Evolutionary conservation across 2,329 filamentous ascomycete species (phyloP).

Genomic region (Penicillium sp.): DNA sequence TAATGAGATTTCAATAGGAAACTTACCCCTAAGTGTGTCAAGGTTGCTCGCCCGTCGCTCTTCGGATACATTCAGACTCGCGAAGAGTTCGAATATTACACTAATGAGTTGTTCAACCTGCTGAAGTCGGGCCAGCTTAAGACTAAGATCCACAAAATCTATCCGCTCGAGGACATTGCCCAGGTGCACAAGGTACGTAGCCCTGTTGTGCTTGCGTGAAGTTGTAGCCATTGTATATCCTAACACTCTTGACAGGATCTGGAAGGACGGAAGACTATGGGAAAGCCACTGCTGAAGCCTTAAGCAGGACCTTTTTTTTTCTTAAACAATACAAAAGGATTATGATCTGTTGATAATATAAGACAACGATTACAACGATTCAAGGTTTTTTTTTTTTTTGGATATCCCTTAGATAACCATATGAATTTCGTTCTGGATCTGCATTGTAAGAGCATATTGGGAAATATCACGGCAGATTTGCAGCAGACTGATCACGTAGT

Average conservation of each 20-base stretch:
- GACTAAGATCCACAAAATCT: conserved; percentile 65
- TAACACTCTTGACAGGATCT: conserved; percentile 49
- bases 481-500: background rate
- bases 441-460: background rate
- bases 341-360: background rate
- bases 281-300: conserved; percentile 68
- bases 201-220: background rate
- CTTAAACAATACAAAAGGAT: background rate
- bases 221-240: background rate
- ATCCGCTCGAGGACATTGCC: conserved; percentile 63
- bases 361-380: background rate
- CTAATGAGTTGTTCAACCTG: conserved; percentile 63
- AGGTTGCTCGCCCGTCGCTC: conserved; percentile 64
- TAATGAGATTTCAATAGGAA: conserved; percentile 17
- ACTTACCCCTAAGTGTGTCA: conserved; percentile 65
- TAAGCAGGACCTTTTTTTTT: conserved; percentile 21
- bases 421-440: background rate
- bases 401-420: background rate
- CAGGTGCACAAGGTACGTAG: conserved; percentile 54
- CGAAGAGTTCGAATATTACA: conserved; percentile 63
- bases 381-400: background rate
- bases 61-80: conserved; percentile 61
- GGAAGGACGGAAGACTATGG: conserved; percentile 71
- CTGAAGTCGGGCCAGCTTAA: conserved; percentile 62
- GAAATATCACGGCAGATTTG: background rate